Evolutionary conservation across 2,329 filamentous ascomycete genomes (phyloP), one percentile per base, ranked within the genome.

Genomic region (Ilyonectria sp.): DNA sequence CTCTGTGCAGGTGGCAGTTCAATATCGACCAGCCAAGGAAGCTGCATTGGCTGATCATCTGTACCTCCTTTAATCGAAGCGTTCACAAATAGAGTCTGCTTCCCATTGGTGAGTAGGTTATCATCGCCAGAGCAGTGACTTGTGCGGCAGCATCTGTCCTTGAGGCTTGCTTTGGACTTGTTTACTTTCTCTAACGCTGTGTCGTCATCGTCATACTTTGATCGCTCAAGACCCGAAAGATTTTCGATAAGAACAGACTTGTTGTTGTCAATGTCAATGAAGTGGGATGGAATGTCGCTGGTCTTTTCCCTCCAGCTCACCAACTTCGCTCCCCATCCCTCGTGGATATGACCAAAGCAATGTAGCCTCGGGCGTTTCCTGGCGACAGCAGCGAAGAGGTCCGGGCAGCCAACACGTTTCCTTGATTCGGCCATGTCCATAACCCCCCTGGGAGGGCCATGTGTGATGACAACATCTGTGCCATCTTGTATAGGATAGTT

Each of bases 261-360:
- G 0, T 78, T 79, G 52, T 88, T 83, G 60, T 88, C 81, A 19
- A 87, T 85, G 53, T 83, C 82, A 0, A 80, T 83, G 19, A 86
- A 81, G 69, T 86, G 82, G 0, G 82, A 83, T 1, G 82, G 81
- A 1, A 23, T 60, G 1, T 77, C 70, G 2, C 40, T 53, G 4
- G 69, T 60, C 1, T 29, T 33, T 1, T 57, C 37, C 3, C 82
- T 75, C 88, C 87, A 90, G 4, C 77, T 79, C 0, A 87, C 81
- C 3, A 85, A 19, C 56, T 83, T 85, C 0, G 82, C 76, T 4
- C 77, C 81, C 80, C 78, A 82, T 2, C 69, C 70, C 0, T 69
- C 50, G 44, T 81, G 76, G 0, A 78, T 73, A 43, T 82, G 79
- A 1, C 80, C 80, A 44, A 81, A 81, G 68, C 79, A 82, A 67